Evolutionary conservation across 352 stramenopile species (phyloP).

Genomic region (Phytophthora pistaciae): DNA sequence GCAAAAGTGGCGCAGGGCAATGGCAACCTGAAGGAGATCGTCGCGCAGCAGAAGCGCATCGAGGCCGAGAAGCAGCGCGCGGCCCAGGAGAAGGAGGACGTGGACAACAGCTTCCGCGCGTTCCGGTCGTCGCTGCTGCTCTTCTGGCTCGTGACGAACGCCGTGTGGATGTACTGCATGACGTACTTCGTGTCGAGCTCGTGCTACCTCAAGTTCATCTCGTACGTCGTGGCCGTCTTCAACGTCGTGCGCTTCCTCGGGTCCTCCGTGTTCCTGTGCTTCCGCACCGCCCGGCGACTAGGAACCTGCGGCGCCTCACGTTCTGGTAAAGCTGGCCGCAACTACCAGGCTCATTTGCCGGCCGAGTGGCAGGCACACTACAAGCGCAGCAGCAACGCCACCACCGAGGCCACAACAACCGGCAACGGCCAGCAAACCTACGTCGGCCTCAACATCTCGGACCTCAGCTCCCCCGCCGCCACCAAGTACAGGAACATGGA

Average conservation of each 20-base stretch:
- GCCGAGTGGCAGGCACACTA: slow-evolving; percentile 40
- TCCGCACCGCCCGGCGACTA: slow-evolving; percentile 44
- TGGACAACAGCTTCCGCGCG: slow-evolving; percentile 59
- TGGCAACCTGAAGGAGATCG: slow-evolving; percentile 56
- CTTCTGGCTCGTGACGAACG: slow-evolving; percentile 64
- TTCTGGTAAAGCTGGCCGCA: neutral
- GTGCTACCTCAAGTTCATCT: slow-evolving; percentile 58
- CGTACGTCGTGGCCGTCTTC: slow-evolving; percentile 55
- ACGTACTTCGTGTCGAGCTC: slow-evolving; percentile 53
- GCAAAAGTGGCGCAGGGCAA: slow-evolving; percentile 1
- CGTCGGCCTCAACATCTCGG: slow-evolving; percentile 10
- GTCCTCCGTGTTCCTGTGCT: slow-evolving; percentile 43
- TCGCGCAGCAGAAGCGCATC: slow-evolving; percentile 56
- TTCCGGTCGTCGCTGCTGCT: slow-evolving; percentile 60
- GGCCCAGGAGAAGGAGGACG: slow-evolving; percentile 51
- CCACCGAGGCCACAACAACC: slow-evolving; percentile 10
- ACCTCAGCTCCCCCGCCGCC: slow-evolving; percentile 7
- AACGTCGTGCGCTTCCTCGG: slow-evolving; percentile 57
- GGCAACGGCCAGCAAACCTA: slow-evolving; percentile 5
- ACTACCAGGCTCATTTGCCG: slow-evolving; percentile 27
- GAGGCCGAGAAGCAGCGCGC: slow-evolving; percentile 46
- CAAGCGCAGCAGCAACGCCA: slow-evolving; percentile 28
- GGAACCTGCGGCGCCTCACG: slow-evolving; percentile 6
- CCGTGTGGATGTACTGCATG: slow-evolving; percentile 53
- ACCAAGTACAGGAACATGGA: slow-evolving; percentile 22